Evolutionary conservation across 1,284 basidiomycete species (phyloP).

Genomic region (Cutaneotrichosporon sp.): DNA sequence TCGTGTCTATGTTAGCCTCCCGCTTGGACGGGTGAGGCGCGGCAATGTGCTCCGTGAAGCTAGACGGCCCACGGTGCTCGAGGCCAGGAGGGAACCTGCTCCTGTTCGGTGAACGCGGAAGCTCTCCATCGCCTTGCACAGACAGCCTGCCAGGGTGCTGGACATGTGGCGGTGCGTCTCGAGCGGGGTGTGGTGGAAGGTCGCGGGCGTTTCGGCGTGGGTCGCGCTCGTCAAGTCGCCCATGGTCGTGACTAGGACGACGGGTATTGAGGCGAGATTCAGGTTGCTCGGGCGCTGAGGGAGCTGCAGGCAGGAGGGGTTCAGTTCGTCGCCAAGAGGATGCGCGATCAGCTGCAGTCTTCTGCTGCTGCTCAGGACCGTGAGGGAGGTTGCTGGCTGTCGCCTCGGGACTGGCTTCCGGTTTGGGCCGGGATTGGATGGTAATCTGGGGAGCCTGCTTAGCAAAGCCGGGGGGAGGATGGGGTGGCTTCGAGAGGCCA

Average conservation of each 20-base stretch:
- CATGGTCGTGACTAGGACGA: slow-evolving; percentile 4
- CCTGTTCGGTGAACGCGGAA: background rate
- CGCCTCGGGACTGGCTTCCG: background rate
- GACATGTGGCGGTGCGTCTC: background rate
- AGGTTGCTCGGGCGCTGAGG: background rate
- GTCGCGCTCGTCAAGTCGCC: background rate
- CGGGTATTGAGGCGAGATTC: background rate
- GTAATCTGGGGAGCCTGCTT: slow-evolving; percentile 9
- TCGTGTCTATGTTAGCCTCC: slow-evolving; percentile 71
- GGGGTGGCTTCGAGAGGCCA: slow-evolving; percentile 8
- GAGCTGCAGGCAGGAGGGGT: too few species aligned
- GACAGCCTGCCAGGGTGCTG: background rate
- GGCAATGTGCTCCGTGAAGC: slow-evolving; percentile 5
- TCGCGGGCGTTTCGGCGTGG: background rate
- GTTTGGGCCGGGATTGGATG: slow-evolving; percentile 8
- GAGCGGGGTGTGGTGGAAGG: background rate
- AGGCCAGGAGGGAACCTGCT: background rate
- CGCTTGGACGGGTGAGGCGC: slow-evolving; percentile 24
- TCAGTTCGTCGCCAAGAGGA: slow-evolving; percentile 11
- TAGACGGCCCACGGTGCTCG: background rate
- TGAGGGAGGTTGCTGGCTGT: background rate
- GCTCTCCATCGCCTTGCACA: background rate
- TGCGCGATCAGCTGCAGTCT: slow-evolving; percentile 8
- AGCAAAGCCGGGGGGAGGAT: slow-evolving; percentile 9
- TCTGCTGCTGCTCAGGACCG: background rate